Evolutionary conservation across 2,329 filamentous ascomycete species (phyloP).

Genomic region (Cadophora sp.): DNA sequence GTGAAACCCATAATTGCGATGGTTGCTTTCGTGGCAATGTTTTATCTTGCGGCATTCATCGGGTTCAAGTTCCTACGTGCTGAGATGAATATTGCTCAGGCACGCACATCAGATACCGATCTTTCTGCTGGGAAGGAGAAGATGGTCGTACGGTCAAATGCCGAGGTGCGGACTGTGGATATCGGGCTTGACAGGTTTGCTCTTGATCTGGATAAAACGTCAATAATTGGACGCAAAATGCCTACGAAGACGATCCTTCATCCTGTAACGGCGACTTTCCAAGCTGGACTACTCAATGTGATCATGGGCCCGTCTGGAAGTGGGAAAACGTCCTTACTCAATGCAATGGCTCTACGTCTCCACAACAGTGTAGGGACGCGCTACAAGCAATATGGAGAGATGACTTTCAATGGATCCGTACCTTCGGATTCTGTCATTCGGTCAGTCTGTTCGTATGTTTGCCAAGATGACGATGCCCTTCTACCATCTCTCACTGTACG

Average conservation of each 20-base stretch:
- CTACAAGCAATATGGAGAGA: slow-evolving; percentile 66
- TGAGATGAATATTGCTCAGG: slow-evolving; percentile 73
- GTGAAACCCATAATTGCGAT: slow-evolving; percentile 69
- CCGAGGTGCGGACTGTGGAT: slow-evolving; percentile 65
- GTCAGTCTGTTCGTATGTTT: slow-evolving; percentile 78
- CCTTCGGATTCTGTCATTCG: slow-evolving; percentile 73
- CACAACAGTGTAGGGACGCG: slow-evolving; percentile 66
- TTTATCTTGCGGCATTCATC: slow-evolving; percentile 65
- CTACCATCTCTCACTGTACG: slow-evolving; percentile 77
- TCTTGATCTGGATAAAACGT: slow-evolving; percentile 68
- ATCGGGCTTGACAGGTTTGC: slow-evolving; percentile 70
- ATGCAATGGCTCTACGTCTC: slow-evolving; percentile 73
- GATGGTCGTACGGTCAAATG: slow-evolving; percentile 60
- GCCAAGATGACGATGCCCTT: slow-evolving; percentile 78
- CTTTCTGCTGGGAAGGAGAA: slow-evolving; percentile 75
- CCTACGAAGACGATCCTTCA: slow-evolving; percentile 67
- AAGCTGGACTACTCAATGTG: slow-evolving; percentile 72
- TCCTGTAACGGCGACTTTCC: slow-evolving; percentile 70
- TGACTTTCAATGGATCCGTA: slow-evolving; percentile 73
- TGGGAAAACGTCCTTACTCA: slow-evolving; percentile 78
- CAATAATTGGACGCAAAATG: slow-evolving; percentile 56
- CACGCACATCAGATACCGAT: slow-evolving; percentile 63
- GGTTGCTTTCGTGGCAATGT: slow-evolving; percentile 67
- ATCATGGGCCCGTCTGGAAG: slow-evolving; percentile 83
- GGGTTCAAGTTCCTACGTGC: slow-evolving; percentile 69